These are phyloP conservation scores for Pythium grandisporangium DNA, from an alignment of 352 stramenopile species.

Conservation along the genomic window DNA sequence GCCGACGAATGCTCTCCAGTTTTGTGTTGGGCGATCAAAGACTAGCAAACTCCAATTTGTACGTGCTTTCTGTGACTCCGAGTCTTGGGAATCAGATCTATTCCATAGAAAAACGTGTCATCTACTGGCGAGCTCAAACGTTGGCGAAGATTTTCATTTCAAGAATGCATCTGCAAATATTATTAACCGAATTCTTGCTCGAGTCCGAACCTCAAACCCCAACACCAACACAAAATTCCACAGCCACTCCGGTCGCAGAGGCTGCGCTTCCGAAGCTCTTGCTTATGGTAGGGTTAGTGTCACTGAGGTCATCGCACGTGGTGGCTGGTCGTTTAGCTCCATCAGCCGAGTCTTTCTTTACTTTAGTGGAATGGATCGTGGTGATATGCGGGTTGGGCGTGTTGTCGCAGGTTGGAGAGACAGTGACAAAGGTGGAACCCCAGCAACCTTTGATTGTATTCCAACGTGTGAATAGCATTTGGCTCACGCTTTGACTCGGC, in stretches of 20 bases:
- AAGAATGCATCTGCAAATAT: background rate
- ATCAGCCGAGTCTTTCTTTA: constrained; percentile 2
- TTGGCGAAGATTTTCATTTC: constrained; percentile 3
- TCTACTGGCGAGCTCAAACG: background rate
- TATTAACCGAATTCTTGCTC: constrained; percentile 1
- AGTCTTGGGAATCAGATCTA: constrained; percentile 3
- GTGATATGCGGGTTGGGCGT: constrained; percentile 1
- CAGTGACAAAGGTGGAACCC: background rate
- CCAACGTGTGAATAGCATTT: too few relatives aligned
- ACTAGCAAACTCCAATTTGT: constrained; percentile 2
- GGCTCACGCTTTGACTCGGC: too few relatives aligned
- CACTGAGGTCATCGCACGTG: constrained; percentile 2
- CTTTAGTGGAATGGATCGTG: constrained; percentile 2
- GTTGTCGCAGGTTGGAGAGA: constrained; percentile 2
- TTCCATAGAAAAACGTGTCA: constrained; percentile 1
- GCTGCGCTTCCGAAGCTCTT: background rate
- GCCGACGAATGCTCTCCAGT: background rate
- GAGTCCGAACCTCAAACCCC: background rate
- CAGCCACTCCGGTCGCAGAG: constrained; percentile 1
- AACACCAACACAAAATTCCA: constrained; percentile 1
- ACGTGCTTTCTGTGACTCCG: background rate
- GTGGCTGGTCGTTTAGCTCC: constrained; percentile 1
- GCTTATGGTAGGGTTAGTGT: background rate
- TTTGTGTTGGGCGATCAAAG: background rate
- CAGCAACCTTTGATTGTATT: background rate